Evolutionary conservation across 2,329 filamentous ascomycete species (phyloP).

Genomic region (Polychaeton citri): DNA sequence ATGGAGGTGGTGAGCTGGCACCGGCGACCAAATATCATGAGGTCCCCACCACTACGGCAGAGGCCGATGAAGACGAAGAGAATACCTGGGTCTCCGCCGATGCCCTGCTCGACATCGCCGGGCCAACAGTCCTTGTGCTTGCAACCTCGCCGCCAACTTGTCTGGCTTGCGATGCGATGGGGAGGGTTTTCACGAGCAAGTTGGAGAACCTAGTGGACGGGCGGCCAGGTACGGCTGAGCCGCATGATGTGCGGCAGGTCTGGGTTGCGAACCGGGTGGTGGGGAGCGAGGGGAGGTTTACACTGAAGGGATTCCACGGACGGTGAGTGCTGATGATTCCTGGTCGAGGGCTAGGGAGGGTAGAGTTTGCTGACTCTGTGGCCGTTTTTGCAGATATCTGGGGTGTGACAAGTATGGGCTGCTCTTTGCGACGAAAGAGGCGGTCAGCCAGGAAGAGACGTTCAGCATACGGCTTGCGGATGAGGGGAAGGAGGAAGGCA

Average conservation of each 20-base stretch:
- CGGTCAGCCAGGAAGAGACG: constrained; percentile 71
- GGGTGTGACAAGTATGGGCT: constrained; percentile 74
- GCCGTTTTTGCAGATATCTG: constrained; percentile 50
- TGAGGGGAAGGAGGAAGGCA: constrained; percentile 43
- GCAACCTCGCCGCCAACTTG: constrained; percentile 54
- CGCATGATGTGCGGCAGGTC: constrained; percentile 89
- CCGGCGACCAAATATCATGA: no score
- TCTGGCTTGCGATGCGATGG: constrained; percentile 72
- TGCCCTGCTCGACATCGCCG: constrained; percentile 56
- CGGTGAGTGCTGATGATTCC: constrained; percentile 36
- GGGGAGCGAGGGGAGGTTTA: constrained; percentile 60
- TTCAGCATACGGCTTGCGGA: constrained; percentile 52
- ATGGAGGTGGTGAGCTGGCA: no score
- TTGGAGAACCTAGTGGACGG: constrained; percentile 82
- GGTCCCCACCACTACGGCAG: constrained; percentile 16
- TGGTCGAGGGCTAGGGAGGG: background rate
- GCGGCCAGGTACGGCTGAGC: constrained; percentile 74
- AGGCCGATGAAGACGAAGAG: constrained; percentile 40
- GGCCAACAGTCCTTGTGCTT: constrained; percentile 71
- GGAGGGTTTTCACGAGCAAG: constrained; percentile 68
- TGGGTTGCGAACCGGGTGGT: constrained; percentile 80
- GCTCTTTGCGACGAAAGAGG: constrained; percentile 63
- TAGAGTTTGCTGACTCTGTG: background rate
- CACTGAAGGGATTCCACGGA: constrained; percentile 83
- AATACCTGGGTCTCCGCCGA: constrained; percentile 91